A percentile compares a stretch with the other conserved stretches of the same genome.
Evolutionary conservation across 148 eudicot genomes (phyloP).

Genomic region (Cornus controversa): DNA sequence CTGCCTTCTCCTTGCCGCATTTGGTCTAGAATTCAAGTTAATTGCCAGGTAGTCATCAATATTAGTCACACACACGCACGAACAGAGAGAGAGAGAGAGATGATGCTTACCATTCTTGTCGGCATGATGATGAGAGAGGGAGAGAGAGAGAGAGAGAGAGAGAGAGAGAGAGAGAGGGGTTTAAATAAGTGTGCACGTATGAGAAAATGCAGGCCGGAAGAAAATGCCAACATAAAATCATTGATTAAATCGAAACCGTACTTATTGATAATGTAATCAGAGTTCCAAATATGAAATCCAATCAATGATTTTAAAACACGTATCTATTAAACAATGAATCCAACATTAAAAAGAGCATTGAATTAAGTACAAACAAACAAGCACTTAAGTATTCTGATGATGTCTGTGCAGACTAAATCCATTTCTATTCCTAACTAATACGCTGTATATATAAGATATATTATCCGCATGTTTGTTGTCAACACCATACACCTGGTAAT

Average conservation of each 20-base stretch:
- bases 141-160: neutral
- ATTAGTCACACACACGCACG: too few species aligned
- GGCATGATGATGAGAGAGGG: constrained; percentile 18
- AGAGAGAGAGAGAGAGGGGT: neutral
- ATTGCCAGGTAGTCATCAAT: too few species aligned
- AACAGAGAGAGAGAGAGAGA: neutral
- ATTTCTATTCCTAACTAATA: neutral
- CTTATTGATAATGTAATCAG: neutral
- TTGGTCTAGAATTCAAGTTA: constrained; percentile 14
- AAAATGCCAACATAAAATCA: neutral
- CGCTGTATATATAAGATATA: neutral
- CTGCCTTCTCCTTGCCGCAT: constrained; percentile 22
- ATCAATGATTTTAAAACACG: neutral
- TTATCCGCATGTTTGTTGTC: too few species aligned
- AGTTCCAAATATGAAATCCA: constrained; percentile 15
- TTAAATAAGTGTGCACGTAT: constrained; percentile 16
- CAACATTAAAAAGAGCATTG: neutral
- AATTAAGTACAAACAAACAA: neutral
- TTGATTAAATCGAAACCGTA: constrained; percentile 16
- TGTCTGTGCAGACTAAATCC: neutral
- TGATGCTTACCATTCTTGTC: constrained; percentile 14
- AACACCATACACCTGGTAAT: too few species aligned
- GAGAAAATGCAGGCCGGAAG: neutral
- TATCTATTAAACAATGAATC: neutral
- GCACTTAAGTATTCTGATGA: neutral